Evolutionary conservation across 371 early-diverging fungal genomes (phyloP), one percentile per base, ranked within the genome.

Genomic region (Actinomortierella ambigua): DNA sequence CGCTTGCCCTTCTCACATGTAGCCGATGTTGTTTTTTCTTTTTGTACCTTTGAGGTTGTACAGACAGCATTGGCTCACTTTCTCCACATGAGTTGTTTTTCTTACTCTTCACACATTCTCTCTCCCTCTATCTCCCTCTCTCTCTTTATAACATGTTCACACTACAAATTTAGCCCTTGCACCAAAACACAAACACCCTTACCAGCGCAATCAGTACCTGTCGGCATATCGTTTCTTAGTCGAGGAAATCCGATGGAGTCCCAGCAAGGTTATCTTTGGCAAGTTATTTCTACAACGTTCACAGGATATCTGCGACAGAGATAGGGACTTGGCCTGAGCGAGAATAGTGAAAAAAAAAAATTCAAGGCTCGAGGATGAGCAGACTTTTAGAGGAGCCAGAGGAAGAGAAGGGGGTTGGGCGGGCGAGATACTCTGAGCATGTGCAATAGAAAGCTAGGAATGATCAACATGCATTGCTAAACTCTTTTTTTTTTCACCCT

Each of bases 181-280:
- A 11, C 73, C 73, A 11, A 57, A 66, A 40, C 65, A 71, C 55
- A 71, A 71, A 61, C 66, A 66, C 42, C 73, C 73, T 1, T 39
- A 55, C 51, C 73, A 71, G 51, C 55, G 73, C 27, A 66, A 71
- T 50, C 73, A 71, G 54, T 71, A 52, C 54, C 22, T 71, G 39
- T 71, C 67, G 11, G 73, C 73, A 0, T 71, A 71, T 44, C 59
- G 67, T 8, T 71, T 71, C 59, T 58, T 71, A 57, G 67, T 71
- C 8, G 56, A 71, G 6, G 73, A 71, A 49, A 71, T 71, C 63
- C 54, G 40, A 26, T 71, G 73, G 73, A 71, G 66, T 29, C 73
- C 73, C 5, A 62, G 66, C 50, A 71, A 71, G 60, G 66, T 71
- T 40, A 66, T 71, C 53, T 71, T 71, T 59, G 73, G 68, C 62